Conservation (phyloP, 371 early-diverging fungal species). For the Mucor irregularis region DNA sequence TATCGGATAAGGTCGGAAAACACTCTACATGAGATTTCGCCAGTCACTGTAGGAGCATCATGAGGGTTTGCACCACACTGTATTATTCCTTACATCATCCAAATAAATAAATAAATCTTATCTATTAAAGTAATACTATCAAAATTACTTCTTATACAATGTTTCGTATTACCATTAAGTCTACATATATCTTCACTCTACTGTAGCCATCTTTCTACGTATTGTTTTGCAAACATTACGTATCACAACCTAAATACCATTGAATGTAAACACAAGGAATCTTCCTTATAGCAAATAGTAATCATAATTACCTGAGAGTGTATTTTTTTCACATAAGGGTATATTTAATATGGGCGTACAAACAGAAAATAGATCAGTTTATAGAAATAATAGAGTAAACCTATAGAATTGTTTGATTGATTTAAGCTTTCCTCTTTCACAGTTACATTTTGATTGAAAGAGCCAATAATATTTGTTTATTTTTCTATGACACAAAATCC, state of each 20-base stretch:
- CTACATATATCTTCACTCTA: not conserved
- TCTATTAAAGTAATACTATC: too few relatives aligned
- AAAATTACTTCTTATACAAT: too few relatives aligned
- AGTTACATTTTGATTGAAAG: not conserved
- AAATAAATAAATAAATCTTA: not conserved
- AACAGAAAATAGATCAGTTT: too few relatives aligned
- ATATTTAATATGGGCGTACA: too few relatives aligned
- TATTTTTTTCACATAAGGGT: too few relatives aligned
- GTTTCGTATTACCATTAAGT: not conserved
- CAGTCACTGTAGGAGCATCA: not conserved
- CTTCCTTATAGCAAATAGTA: too few relatives aligned
- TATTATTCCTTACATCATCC: not conserved
- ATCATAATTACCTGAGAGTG: too few relatives aligned
- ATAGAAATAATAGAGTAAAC: not conserved
- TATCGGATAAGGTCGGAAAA: constrained; percentile 23
- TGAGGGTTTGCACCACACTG: too few relatives aligned
- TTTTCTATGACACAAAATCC: constrained; percentile 4
- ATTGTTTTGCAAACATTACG: too few relatives aligned
- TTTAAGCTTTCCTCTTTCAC: not conserved
- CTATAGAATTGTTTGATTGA: not conserved
- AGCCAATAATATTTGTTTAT: not conserved
- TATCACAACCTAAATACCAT: too few relatives aligned
- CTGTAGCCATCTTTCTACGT: too few relatives aligned
- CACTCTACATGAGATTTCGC: not conserved
- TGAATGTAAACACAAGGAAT: too few relatives aligned